Base-by-base conservation (phyloP, 1,284 basidiomycete species). In the Amylostereum chailletii region DNA sequence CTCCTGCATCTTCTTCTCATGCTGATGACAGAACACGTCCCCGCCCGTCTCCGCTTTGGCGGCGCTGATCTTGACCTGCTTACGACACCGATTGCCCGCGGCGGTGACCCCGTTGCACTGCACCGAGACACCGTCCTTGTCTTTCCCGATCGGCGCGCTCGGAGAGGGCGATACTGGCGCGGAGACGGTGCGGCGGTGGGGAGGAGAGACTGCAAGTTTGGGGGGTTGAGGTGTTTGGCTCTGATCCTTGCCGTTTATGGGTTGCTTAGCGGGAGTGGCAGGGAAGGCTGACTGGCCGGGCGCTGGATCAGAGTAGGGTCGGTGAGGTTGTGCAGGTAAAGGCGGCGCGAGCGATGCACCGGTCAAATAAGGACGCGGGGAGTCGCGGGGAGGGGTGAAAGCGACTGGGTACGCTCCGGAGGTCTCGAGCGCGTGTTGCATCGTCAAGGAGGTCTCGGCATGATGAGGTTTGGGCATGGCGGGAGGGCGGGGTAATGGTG, bases 31-130 rank as follows among this genome's bases (percentile, higher is more conserved):
- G 60, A 80, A 90, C 30, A 63, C 61, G 40, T 70, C 67, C 42
- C 66, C 66, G 29, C 65, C 68, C 29, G 68, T 51, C 45, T 60
- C 57, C 8, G 67, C 62, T 40, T 77, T 64, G 2, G 73, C 67
- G 34, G 70, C 65, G 2, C 70, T 69, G 11, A 68, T 60, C 56
- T 80, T 83, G 37, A 87, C 76, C 58, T 69, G 69, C 47, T 83
- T 75, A 45, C 71, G 74, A 58, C 87, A 90, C 32, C 67, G 76
- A 55, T 75, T 77, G 5, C 79, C 78, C 8, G 75, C 68, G 60
- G 80, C 81, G n/a, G 85, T 89, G 34, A 74, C 69, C 3, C 78
- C 84, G 54, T 70, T 69, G 58, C 86, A 90, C 57, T 77, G 82
- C 8, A 68, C 65, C 36, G 57, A 67, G 50, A 50, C 57, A 26